Conservation (phyloP, 495 filamentous ascomycete species). For the Hypoxylon fragiforme region DNA sequence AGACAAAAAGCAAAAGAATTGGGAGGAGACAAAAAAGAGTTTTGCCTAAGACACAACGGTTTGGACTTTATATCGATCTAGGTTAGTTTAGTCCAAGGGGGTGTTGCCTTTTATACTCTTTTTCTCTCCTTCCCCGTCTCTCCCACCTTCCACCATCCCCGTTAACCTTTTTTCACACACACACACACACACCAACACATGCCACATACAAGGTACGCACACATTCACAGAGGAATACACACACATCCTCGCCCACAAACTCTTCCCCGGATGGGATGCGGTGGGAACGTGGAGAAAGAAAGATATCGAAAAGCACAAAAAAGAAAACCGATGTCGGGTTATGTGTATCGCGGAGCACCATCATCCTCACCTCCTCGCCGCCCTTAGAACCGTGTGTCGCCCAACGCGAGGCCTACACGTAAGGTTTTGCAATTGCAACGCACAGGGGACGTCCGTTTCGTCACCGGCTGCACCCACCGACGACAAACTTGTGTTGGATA, state of each 20-base stretch:
- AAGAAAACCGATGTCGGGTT: not conserved
- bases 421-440: not conserved
- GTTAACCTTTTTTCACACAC: too few species aligned
- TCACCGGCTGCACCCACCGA: conserved; percentile 16
- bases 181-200: too few species aligned
- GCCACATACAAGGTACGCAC: too few species aligned
- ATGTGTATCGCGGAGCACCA: not conserved
- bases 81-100: too few species aligned
- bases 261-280: not conserved
- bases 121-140: too few species aligned
- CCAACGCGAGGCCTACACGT: not conserved
- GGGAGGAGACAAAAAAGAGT: not conserved
- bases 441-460: not conserved
- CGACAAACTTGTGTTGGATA: conserved; percentile 13
- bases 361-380: too few species aligned
- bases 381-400: too few species aligned
- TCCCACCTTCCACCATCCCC: too few species aligned
- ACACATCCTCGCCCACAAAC: too few species aligned
- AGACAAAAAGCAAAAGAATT: not conserved
- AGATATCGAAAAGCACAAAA: not conserved
- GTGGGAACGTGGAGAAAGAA: not conserved
- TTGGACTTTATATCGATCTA: not conserved
- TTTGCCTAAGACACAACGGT: not conserved
- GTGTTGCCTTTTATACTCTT: too few species aligned
- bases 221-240: too few species aligned